Conservation (phyloP, 345 rosid species). For the Populus nigra region DNA sequence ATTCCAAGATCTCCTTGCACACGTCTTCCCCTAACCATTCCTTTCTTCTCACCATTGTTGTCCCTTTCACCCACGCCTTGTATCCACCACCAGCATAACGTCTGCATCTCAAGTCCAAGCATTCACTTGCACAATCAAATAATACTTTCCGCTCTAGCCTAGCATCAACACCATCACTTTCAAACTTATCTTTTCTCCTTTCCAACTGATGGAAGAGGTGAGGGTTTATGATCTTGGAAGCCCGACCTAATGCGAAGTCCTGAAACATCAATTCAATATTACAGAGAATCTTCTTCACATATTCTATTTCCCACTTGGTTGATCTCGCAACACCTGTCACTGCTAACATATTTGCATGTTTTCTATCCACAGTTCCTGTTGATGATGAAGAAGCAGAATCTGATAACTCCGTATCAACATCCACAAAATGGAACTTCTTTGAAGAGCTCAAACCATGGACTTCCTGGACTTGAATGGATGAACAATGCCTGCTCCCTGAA, state of each 20-base stretch:
- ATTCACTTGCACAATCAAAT: slow-evolving; percentile 74
- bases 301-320: slow-evolving; percentile 59
- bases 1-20: slow-evolving; percentile 60
- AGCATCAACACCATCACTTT: slow-evolving; percentile 20
- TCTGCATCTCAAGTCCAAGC: slow-evolving; percentile 58
- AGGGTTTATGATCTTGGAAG: slow-evolving; percentile 47
- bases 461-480: slow-evolving; percentile 52
- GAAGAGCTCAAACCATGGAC: slow-evolving; percentile 38
- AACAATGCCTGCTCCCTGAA: slow-evolving; percentile 55
- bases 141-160: slow-evolving; percentile 55
- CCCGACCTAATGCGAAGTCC: slow-evolving; percentile 55
- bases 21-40: slow-evolving; percentile 64
- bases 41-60: slow-evolving; percentile 46
- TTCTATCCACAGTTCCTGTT: slow-evolving; percentile 30
- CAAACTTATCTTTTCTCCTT: slow-evolving; percentile 32
- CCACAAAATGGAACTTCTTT: slow-evolving; percentile 34
- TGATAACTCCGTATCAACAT: slow-evolving; percentile 53
- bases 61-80: slow-evolving; percentile 52
- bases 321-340: slow-evolving; percentile 24
- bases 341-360: slow-evolving; percentile 9
- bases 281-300: slow-evolving; percentile 56
- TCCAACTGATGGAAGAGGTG: slow-evolving; percentile 70
- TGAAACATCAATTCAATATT: slow-evolving; percentile 61
- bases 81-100: slow-evolving; percentile 51
- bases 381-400: slow-evolving; percentile 71